Evolutionary conservation across 768 basidiomycete species (phyloP).

Genomic region (Boletus rex-veris): DNA sequence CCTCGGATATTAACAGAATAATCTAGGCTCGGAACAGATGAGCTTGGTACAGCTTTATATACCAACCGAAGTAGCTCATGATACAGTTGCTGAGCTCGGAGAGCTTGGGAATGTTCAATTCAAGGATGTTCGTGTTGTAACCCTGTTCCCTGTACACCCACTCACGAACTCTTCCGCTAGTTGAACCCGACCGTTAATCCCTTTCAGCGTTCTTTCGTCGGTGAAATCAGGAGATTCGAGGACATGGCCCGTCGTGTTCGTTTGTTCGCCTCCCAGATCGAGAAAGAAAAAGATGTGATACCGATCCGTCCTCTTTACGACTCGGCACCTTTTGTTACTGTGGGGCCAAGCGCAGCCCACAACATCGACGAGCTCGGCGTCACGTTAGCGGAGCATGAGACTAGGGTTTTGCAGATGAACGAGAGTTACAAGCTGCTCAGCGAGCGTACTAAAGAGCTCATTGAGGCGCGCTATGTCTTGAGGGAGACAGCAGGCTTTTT

Average conservation of each 20-base stretch:
- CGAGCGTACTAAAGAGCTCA: slow-evolving; percentile 78
- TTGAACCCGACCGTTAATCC: slow-evolving; percentile 93
- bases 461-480: slow-evolving; percentile 93
- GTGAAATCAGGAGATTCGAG: slow-evolving; percentile 91
- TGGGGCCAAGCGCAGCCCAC: slow-evolving; percentile 90
- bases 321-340: slow-evolving; percentile 80
- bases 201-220: slow-evolving; percentile 97
- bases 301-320: slow-evolving; percentile 84
- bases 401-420: slow-evolving; percentile 85
- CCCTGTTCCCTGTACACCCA: background rate
- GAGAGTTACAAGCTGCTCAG: slow-evolving; percentile 85
- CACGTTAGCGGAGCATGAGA: slow-evolving; percentile 83
- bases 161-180: slow-evolving; percentile 39
- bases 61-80: slow-evolving; percentile 95
- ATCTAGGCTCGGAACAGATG: slow-evolving; percentile 92
- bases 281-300: slow-evolving; percentile 78
- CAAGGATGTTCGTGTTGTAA: slow-evolving; percentile 74
- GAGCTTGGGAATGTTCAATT: slow-evolving; percentile 96
- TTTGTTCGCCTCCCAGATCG: slow-evolving; percentile 84
- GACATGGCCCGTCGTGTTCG: slow-evolving; percentile 95
- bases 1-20: slow-evolving; percentile 3
- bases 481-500: slow-evolving; percentile 97
- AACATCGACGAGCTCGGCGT: slow-evolving; percentile 91
- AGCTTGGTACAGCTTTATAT: slow-evolving; percentile 96
- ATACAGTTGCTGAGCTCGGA: slow-evolving; percentile 92